phyloP scores from a whole-genome alignment of 202 grass and related monocot genomes.

The Brachypodium distachyon region DNA sequence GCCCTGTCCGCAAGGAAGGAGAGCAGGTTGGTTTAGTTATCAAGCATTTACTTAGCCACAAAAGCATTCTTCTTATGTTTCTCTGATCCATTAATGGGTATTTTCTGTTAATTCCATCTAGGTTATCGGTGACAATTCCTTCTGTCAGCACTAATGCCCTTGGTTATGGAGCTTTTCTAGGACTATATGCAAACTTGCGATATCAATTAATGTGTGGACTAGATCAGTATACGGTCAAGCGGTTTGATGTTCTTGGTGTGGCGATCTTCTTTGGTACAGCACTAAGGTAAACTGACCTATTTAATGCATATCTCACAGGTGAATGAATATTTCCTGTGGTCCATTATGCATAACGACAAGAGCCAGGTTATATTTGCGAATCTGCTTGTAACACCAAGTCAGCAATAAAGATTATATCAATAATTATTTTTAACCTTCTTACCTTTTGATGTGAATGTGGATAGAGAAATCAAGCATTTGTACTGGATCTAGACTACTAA shows the following conservation, averaged over 20 bases:
- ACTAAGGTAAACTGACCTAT: conserved; percentile 43
- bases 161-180: conserved; percentile 92
- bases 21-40: conserved; percentile 41
- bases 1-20: conserved; percentile 56
- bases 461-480: not conserved
- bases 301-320: not conserved
- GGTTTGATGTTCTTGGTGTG: conserved; percentile 94
- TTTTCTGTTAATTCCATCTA: conserved; percentile 17
- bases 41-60: not conserved
- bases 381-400: too few relatives aligned
- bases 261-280: conserved; percentile 73
- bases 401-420: not conserved
- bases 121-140: conserved; percentile 76
- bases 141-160: conserved; percentile 70
- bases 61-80: conserved; percentile 5
- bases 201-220: conserved; percentile 91
- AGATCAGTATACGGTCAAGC: conserved; percentile 61
- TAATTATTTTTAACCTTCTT: not conserved
- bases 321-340: not conserved
- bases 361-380: too few relatives aligned
- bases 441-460: not conserved
- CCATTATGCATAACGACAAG: not conserved
- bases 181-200: conserved; percentile 79
- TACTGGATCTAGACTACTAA: not conserved
- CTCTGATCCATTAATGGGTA: not conserved